Evolutionary conservation across 345 rosid species (phyloP), one percentile per base, ranked within the genome.

Genomic region (Draba incana): DNA sequence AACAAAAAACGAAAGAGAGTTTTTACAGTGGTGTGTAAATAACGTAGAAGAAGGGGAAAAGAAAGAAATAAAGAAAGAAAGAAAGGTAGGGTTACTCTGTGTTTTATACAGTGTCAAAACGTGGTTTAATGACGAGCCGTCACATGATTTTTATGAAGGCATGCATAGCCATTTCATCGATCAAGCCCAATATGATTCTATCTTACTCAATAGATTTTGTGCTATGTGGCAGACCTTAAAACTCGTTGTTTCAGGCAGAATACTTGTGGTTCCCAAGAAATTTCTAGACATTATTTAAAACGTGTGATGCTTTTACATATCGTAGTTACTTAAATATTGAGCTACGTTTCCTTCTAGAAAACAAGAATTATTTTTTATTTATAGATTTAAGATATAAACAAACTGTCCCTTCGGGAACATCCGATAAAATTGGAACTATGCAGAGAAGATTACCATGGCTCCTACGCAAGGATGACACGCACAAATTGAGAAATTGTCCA

Each of bases 21-120:
- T 51, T 66, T 66, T 66, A 74, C 72, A 74, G 77, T 74, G 77
- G 64, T 73, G 62, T 57, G 44, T 38, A 48, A 70, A 63, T 62
- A 57, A 62, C 61, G 60, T 35, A 24, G 45, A 61, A 61, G 57
- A 50, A 48, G 62, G 47, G 10, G 38, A 45, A 39, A 33, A 45
- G 23, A 48, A 31, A 31, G 35, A n/a, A n/a, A n/a, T n/a, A n/a
- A n/a, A n/a, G 35, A 58, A 16, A 63, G 10, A 31, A 15, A 48
- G 14, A 52, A 16, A 20, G 11, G 25, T 24, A 50, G 48, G 56
- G 27, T 51, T 66, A 33, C 39, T 51, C 57, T 58, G 35, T 43
- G 6, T 49, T 51, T 51, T 66, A 74, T 66, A 74, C 62, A 3
- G 13, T 10, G 24, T 9, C 51, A 48, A 58, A 16, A 49, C 37